Conservation (phyloP, 805 yeast genomes). For the Saccharomycopsis fermentans region DNA sequence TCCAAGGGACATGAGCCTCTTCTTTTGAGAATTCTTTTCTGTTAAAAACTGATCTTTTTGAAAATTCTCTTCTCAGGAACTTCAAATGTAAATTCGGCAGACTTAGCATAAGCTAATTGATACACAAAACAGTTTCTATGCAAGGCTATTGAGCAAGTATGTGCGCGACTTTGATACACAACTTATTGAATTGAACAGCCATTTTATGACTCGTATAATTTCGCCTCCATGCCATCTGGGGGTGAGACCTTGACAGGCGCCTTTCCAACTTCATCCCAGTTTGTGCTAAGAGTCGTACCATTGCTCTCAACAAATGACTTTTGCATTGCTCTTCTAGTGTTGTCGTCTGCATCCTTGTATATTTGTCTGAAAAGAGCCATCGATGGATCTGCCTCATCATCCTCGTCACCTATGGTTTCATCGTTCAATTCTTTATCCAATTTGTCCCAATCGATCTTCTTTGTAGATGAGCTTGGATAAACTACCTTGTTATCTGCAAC, state of each 20-base stretch:
- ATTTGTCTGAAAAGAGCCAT: conserved; percentile 66
- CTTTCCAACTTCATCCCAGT: conserved; percentile 78
- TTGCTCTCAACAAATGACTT: conserved; percentile 87
- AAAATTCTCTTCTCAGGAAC: no score
- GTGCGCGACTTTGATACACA: no score
- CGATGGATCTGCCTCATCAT: conserved; percentile 37
- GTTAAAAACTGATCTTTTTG: no score
- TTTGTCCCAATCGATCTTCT: conserved; percentile 60
- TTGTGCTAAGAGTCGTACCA: conserved; percentile 88
- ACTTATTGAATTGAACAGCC: no score
- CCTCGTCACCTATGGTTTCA: conserved; percentile 35
- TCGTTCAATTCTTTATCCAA: conserved; percentile 38
- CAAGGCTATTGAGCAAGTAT: no score
- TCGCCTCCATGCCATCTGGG: conserved; percentile 63
- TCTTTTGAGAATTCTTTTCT: no score
- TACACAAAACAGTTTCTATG: no score
- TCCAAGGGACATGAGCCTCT: no score
- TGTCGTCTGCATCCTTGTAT: conserved; percentile 75
- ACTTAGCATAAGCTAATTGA: no score
- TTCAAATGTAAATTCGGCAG: no score
- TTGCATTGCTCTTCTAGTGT: conserved; percentile 90
- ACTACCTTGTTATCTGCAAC: conserved; percentile 18
- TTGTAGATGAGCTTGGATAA: conserved; percentile 59
- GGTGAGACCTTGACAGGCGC: conserved; percentile 57
- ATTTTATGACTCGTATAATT: conserved; percentile 18